Base-by-base conservation (phyloP, 306 rosid species). In the Prunus mongolica region DNA sequence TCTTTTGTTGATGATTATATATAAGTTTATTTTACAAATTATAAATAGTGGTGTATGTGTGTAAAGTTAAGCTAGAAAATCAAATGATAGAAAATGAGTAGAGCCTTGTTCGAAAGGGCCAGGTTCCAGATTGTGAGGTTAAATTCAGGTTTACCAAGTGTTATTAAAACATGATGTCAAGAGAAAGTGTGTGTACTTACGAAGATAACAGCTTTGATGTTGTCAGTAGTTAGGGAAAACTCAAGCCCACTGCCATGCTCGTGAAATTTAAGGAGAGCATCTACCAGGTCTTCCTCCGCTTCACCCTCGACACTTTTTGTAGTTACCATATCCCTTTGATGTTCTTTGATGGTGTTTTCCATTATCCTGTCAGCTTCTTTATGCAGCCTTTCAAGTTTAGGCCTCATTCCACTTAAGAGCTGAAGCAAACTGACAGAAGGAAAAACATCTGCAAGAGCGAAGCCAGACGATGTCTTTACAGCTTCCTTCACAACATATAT, bases 371-470 rank as follows among this genome's bases (percentile, higher is more conserved):
- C 78, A 32, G 34, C 11, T 63, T 27, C 10, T 41, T 78, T n/a
- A 3, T 72, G 81, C n/a, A 84, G 19, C 41, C 46, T 62, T 67
- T 75, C 79, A 45, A 85, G 70, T 71, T 54, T 72, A n/a, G 67
- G 56, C 68, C 74, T 78, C 77, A 67, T 22, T 3, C 82, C 83
- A 38, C 67, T 61, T 3, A 72, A 1, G 0, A 16, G 18, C 3
- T 78, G 77, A 71, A 85, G 81, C 74, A 74, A 62, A 30, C 68
- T 78, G n/a, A 60, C 74, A 0, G 82, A 84, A 41, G 85, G 87
- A 50, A 77, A 84, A 54, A 81, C 16, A 41, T 81, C 79, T 28
- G 66, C 81, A 9, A 85, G 30, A 50, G 38, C 15, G 27, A 81
- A 78, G 12, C 85, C 86, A n/a, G 24, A 77, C 0, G 57, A 77